Evolutionary conservation across 2,329 filamentous ascomycete species (phyloP).

Genomic region (Diplocarpon mali): DNA sequence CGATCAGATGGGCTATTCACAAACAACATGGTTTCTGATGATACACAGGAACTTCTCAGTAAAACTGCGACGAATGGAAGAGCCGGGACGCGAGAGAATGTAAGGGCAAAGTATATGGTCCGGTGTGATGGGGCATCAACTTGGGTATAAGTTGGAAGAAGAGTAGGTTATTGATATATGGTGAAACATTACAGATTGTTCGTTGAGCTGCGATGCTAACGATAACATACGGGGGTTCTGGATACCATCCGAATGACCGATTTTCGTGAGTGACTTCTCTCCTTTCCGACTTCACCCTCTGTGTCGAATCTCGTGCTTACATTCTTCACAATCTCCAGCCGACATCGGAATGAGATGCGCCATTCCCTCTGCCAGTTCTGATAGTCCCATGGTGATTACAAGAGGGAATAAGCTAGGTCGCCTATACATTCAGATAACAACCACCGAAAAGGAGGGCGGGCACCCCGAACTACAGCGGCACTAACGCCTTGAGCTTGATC

Average conservation of each 20-base stretch:
- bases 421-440: conserved; percentile 52
- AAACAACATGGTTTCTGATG: conserved; percentile 45
- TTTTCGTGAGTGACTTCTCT: conserved; percentile 31
- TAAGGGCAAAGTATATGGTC: conserved; percentile 53
- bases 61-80: conserved; percentile 26
- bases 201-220: conserved; percentile 6
- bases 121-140: conserved; percentile 45
- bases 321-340: conserved; percentile 37
- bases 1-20: conserved; percentile 44
- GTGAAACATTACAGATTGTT: conserved; percentile 38
- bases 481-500: conserved; percentile 35
- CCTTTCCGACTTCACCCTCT: not conserved
- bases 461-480: not conserved
- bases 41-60: conserved; percentile 41
- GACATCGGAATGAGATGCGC: conserved; percentile 49
- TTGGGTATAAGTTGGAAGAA: conserved; percentile 46
- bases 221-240: conserved; percentile 33
- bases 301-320: not conserved
- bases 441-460: conserved; percentile 34
- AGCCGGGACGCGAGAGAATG: conserved; percentile 38
- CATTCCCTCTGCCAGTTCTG: conserved; percentile 39
- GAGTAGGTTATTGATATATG: conserved; percentile 47
- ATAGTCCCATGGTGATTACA: conserved; percentile 51
- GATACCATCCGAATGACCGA: conserved; percentile 30
- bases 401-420: conserved; percentile 44